A percentile compares a stretch with the other conserved stretches of the same genome.
phyloP scores from a whole-genome alignment of 2,329 filamentous ascomycete species.

The Beauveria varroae region DNA sequence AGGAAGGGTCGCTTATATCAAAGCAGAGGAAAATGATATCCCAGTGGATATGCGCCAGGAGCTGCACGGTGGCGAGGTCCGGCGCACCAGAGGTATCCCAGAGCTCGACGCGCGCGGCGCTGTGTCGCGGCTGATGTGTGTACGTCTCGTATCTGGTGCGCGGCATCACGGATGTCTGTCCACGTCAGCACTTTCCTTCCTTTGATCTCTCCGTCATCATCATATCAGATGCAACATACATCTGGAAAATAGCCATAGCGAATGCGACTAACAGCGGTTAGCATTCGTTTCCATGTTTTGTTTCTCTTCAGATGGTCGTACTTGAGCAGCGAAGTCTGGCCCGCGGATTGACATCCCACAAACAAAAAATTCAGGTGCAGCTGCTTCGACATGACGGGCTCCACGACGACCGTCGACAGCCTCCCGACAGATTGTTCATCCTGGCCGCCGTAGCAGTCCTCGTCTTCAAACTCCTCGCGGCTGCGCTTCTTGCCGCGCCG shows the following conservation, averaged over 20 bases:
- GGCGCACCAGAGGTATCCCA: conserved; percentile 34
- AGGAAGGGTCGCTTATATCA: conserved; percentile 27
- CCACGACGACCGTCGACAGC: not conserved
- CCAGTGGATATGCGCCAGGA: conserved; percentile 28
- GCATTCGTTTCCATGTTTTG: not conserved
- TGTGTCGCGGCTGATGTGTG: conserved; percentile 19
- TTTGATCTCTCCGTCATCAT: not conserved
- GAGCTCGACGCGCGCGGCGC: conserved; percentile 25
- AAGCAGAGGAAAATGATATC: conserved; percentile 33
- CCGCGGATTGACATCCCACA: conserved; percentile 24
- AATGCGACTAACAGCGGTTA: conserved; percentile 23
- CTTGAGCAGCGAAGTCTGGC: conserved; percentile 33
- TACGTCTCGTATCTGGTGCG: conserved; percentile 30
- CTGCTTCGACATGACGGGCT: conserved; percentile 16
- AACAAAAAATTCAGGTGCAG: conserved; percentile 29
- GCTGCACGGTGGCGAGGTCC: conserved; percentile 27
- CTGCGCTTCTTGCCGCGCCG: conserved; percentile 1
- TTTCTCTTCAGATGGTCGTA: conserved; percentile 14
- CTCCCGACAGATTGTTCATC: not conserved
- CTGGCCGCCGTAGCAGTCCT: not conserved
- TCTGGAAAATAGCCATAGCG: conserved; percentile 32
- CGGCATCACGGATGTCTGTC: conserved; percentile 24
- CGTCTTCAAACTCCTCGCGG: not conserved
- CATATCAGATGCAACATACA: conserved; percentile 17
- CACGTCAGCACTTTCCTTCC: conserved; percentile 2